A percentile compares a stretch with the other conserved stretches of the same genome.
Evolutionary conservation across 306 rosid species (phyloP).

Genomic region (Begonia fuchsioides): DNA sequence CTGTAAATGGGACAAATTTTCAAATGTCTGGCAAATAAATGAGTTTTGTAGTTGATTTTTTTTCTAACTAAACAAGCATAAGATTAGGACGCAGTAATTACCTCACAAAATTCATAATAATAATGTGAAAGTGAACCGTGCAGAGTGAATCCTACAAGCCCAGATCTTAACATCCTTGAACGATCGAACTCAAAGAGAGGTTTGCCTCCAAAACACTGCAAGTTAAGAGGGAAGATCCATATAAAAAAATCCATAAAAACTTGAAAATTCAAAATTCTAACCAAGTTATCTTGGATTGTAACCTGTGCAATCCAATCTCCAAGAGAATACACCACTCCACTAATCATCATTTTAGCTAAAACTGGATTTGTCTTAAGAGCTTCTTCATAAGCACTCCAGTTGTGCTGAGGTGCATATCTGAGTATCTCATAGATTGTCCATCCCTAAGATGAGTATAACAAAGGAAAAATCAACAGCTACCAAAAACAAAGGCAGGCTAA

Average conservation of each 20-base stretch:
- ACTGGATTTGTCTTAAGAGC: conserved; percentile 91
- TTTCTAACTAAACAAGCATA: not conserved
- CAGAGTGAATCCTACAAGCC: conserved; percentile 85
- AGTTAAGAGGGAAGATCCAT: not conserved
- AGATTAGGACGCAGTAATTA: conserved; percentile 9
- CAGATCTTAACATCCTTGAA: conserved; percentile 80
- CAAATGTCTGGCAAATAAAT: not conserved
- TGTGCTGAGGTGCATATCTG: conserved; percentile 87
- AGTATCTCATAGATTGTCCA: conserved; percentile 88
- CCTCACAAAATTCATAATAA: conserved; percentile 89
- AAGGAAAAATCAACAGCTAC: too few relatives aligned
- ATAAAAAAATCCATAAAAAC: too few relatives aligned
- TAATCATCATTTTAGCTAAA: conserved; percentile 89
- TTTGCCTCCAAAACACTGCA: conserved; percentile 93
- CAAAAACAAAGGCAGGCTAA: too few relatives aligned
- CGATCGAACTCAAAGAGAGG: conserved; percentile 91
- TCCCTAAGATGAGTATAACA: conserved; percentile 24
- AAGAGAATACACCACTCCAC: conserved; percentile 84
- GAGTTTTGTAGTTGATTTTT: not conserved
- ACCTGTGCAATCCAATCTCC: conserved; percentile 99
- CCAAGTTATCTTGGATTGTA: not conserved
- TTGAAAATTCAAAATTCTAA: too few relatives aligned
- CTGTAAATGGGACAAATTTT: conserved; percentile 19
- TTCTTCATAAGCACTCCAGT: conserved; percentile 94
- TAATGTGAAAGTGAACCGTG: conserved; percentile 97